These are phyloP conservation scores for Rhinocladiella similis DNA, from an alignment of 2,329 filamentous ascomycete genomes.

Conservation along the genomic window DNA sequence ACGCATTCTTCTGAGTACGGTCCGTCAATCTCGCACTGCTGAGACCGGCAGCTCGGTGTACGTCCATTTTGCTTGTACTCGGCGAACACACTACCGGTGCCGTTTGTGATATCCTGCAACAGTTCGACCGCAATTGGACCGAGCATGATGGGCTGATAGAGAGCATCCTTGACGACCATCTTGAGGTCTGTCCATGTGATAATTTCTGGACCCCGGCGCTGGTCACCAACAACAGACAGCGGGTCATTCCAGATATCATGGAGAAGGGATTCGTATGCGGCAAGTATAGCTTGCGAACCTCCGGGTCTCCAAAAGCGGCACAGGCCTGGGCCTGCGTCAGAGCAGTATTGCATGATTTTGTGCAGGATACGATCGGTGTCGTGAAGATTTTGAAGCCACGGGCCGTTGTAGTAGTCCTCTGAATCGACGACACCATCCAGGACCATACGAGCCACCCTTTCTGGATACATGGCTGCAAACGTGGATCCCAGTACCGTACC, in stretches of 20 bases:
- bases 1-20: conserved; percentile 10
- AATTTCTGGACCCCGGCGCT: conserved; percentile 33
- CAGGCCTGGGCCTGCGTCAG: conserved; percentile 43
- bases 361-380: conserved; percentile 34
- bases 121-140: conserved; percentile 14
- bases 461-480: conserved; percentile 16
- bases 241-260: conserved; percentile 20
- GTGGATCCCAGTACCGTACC: conserved; percentile 15
- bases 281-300: conserved; percentile 17
- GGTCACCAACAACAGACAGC: conserved; percentile 7
- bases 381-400: conserved; percentile 20
- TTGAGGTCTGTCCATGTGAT: conserved; percentile 53
- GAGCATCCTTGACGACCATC: conserved; percentile 36
- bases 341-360: conserved; percentile 55
- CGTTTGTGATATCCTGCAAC: conserved; percentile 14
- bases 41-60: conserved; percentile 10
- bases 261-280: conserved; percentile 20
- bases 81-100: conserved; percentile 13
- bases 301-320: conserved; percentile 15
- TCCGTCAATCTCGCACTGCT: conserved; percentile 5
- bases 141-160: conserved; percentile 12
- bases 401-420: conserved; percentile 19
- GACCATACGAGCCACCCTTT: conserved; percentile 8
- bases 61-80: conserved; percentile 16
- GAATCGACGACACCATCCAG: conserved; percentile 17